These are phyloP conservation scores for Funneliformis mosseae DNA, from an alignment of 192 early-diverging fungal genomes.

Conservation along the genomic window DNA sequence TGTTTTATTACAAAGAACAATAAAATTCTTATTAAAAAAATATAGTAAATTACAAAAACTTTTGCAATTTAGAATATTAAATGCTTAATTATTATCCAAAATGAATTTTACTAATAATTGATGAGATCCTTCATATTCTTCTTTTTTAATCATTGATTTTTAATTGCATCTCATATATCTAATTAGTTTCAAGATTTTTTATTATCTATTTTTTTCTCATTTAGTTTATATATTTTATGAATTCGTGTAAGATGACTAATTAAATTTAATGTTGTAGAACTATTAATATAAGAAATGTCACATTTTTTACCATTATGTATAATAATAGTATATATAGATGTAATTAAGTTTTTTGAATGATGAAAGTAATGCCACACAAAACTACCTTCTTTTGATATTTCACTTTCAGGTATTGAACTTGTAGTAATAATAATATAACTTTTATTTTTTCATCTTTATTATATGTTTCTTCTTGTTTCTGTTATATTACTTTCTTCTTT, in stretches of 20 bases:
- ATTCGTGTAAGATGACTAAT: background rate
- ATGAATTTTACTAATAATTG: background rate
- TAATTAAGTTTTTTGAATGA: background rate
- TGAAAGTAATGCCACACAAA: conserved; percentile 1
- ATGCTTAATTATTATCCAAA: background rate
- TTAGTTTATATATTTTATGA: background rate
- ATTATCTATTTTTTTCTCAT: too few relatives aligned
- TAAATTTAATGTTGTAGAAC: background rate
- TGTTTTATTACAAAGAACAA: background rate
- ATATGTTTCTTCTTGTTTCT: too few relatives aligned
- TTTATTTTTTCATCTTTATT: too few relatives aligned
- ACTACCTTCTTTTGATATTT: background rate
- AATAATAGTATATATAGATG: background rate
- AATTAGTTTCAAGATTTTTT: too few relatives aligned
- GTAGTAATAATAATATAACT: too few relatives aligned
- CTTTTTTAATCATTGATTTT: background rate
- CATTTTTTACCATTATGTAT: background rate
- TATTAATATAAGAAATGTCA: background rate
- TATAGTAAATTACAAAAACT: background rate
- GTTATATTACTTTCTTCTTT: too few relatives aligned
- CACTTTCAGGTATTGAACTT: too few relatives aligned
- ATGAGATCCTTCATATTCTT: background rate
- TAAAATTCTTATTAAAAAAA: background rate
- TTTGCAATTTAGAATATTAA: background rate
- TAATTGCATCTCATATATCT: background rate